These are phyloP conservation scores for Anisodus acutangulus DNA, from an alignment of 257 asterid genomes.

Conservation along the genomic window DNA sequence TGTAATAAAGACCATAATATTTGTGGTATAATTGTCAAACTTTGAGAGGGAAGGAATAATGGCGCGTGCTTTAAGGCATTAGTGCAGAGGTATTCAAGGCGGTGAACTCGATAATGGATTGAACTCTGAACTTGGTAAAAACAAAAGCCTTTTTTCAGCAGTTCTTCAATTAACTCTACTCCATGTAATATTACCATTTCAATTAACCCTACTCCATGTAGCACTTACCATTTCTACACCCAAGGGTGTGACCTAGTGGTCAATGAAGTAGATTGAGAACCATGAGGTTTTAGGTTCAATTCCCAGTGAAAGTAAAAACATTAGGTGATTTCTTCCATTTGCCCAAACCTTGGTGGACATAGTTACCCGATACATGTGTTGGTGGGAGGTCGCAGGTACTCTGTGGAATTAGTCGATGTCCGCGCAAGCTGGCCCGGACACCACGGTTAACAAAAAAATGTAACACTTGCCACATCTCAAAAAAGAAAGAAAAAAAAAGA, in stretches of 20 bases:
- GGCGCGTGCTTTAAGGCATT: background rate
- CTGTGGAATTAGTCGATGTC: background rate
- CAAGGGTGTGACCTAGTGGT: background rate
- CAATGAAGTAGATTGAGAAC: background rate
- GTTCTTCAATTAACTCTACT: background rate
- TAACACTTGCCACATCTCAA: background rate
- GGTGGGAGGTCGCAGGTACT: background rate
- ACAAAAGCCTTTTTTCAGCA: background rate
- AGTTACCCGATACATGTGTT: background rate
- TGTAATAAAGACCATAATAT: background rate
- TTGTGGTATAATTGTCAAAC: background rate
- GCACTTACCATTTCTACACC: background rate
- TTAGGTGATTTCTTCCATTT: background rate
- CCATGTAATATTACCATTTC: background rate
- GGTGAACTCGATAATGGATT: conserved; percentile 2
- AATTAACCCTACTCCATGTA: background rate
- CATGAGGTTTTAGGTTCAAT: too few relatives aligned
- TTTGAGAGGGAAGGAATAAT: conserved; percentile 1
- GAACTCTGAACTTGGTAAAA: background rate
- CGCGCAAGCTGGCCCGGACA: background rate
- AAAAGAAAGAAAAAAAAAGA: too few relatives aligned
- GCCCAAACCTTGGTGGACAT: background rate
- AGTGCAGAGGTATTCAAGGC: conserved; percentile 7
- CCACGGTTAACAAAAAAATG: background rate
- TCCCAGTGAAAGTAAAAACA: too few relatives aligned